phyloP scores from a whole-genome alignment of 108 stramenopile species.

The Seminavis robusta region DNA sequence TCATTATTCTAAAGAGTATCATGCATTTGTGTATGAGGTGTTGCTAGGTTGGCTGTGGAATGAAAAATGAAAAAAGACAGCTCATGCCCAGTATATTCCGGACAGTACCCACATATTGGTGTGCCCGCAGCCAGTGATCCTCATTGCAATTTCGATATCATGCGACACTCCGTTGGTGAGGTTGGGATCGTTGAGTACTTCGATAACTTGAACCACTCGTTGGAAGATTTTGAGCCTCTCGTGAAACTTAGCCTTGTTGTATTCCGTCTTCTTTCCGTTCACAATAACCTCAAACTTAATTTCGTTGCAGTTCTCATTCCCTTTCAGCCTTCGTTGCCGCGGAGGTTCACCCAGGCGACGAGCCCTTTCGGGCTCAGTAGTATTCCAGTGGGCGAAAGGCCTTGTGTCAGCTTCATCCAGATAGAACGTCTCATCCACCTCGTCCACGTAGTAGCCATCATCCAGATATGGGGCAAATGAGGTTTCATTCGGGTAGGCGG shows the following conservation, averaged over 20 bases:
- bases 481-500: neutral
- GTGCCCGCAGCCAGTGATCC: constrained; percentile 45
- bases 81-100: constrained; percentile 71
- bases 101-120: constrained; percentile 40
- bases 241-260: constrained; percentile 37
- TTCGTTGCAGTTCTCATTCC: constrained; percentile 30
- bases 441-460: neutral
- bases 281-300: constrained; percentile 72
- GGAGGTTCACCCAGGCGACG: constrained; percentile 11
- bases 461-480: neutral
- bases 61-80: too few species aligned
- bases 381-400: neutral
- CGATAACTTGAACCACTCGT: constrained; percentile 38
- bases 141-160: constrained; percentile 63
- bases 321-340: constrained; percentile 10
- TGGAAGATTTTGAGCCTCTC: constrained; percentile 26
- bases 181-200: constrained; percentile 56
- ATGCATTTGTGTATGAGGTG: too few species aligned
- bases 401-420: neutral
- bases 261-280: constrained; percentile 44
- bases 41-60: too few species aligned
- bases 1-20: too few species aligned
- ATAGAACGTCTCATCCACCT: neutral
- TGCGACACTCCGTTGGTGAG: constrained; percentile 28
- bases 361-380: neutral